phyloP scores from a whole-genome alignment of 371 early-diverging fungal species.

The Mortierella sp. region DNA sequence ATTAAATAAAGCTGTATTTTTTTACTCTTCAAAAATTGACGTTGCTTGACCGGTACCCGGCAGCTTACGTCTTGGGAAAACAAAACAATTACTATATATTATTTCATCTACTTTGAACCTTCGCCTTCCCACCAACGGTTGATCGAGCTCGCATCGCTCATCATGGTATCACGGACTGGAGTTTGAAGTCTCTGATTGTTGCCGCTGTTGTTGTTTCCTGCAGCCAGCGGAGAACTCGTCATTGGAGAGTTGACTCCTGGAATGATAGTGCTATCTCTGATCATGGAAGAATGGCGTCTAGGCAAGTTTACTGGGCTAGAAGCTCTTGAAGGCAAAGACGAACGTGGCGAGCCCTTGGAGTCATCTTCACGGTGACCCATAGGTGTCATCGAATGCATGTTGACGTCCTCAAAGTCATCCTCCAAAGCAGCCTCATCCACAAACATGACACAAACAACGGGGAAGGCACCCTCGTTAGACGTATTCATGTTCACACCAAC shows the following conservation, averaged over 20 bases:
- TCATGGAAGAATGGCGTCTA: conserved; percentile 48
- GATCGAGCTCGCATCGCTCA: conserved; percentile 57
- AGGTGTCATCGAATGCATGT: conserved; percentile 56
- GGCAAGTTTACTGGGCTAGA: conserved; percentile 51
- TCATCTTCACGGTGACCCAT: conserved; percentile 52
- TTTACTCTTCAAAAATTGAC: too few species aligned
- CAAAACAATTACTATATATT: not conserved
- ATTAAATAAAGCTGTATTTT: too few species aligned
- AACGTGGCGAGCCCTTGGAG: conserved; percentile 18
- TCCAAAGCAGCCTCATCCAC: conserved; percentile 51
- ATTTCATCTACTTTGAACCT: conserved; percentile 8
- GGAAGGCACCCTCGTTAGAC: conserved; percentile 79
- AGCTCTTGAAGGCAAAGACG: conserved; percentile 39
- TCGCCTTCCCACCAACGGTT: conserved; percentile 59
- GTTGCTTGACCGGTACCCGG: not conserved
- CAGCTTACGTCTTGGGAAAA: too few species aligned
- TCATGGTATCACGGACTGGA: conserved; percentile 51
- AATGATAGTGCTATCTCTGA: conserved; percentile 44
- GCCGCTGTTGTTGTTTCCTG: conserved; percentile 29
- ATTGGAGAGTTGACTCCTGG: conserved; percentile 21
- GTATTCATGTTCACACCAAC: conserved; percentile 77
- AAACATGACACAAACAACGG: conserved; percentile 70
- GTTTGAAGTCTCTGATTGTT: conserved; percentile 8
- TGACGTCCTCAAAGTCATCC: conserved; percentile 56
- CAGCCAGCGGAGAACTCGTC: conserved; percentile 55